Conservation (phyloP, 805 yeast species). For the Candida quercuum region DNA sequence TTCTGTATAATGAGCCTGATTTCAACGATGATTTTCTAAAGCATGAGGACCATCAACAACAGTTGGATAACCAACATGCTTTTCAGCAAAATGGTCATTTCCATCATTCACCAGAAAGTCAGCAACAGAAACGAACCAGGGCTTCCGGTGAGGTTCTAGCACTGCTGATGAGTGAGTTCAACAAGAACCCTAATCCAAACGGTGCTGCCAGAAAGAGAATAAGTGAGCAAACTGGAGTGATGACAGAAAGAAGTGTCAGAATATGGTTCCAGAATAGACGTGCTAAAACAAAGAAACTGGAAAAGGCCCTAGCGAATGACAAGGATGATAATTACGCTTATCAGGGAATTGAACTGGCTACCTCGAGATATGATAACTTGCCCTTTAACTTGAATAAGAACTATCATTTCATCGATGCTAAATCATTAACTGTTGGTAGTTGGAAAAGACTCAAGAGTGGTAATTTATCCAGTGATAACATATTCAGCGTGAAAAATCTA, state of each 20-base stretch:
- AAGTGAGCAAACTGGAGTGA: conserved; percentile 64
- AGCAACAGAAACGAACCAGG: conserved; percentile 50
- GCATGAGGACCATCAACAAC: not conserved
- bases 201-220: conserved; percentile 66
- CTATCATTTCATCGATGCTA: conserved; percentile 63
- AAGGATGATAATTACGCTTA: conserved; percentile 13
- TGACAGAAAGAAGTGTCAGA: conserved; percentile 84
- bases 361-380: conserved; percentile 32
- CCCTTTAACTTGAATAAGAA: conserved; percentile 59
- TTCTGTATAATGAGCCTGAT: conserved; percentile 11
- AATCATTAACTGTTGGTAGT: conserved; percentile 66
- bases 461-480: conserved; percentile 31
- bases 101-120: conserved; percentile 3
- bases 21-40: conserved; percentile 9
- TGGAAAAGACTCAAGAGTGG: conserved; percentile 81
- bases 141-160: conserved; percentile 80
- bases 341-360: conserved; percentile 6
- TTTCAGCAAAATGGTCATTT: not conserved
- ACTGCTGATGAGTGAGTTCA: conserved; percentile 62
- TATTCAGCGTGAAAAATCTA: conserved; percentile 36
- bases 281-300: conserved; percentile 68
- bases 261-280: conserved; percentile 92
- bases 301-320: conserved; percentile 34
- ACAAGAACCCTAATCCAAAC: conserved; percentile 68
- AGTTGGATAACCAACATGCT: conserved; percentile 1